These are phyloP conservation scores for Phoma sp. DNA, from an alignment of 2,329 filamentous ascomycete genomes.

Conservation along the genomic window DNA sequence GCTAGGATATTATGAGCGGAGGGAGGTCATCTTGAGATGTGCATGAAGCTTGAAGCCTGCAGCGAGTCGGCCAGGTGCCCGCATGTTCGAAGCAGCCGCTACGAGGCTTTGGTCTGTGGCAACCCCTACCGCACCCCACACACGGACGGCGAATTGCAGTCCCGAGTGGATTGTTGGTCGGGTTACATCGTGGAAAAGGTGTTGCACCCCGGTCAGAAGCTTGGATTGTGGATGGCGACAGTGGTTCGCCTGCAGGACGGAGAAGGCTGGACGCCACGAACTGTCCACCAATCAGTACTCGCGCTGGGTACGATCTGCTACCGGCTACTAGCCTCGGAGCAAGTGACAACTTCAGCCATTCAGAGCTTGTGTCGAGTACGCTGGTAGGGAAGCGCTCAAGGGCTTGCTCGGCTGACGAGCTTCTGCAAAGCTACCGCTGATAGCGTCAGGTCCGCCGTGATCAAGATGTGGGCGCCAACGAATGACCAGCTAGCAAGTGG, in stretches of 20 bases:
- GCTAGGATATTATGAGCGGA: constrained; percentile 43
- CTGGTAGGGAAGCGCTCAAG: constrained; percentile 29
- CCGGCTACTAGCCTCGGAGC: constrained; percentile 46
- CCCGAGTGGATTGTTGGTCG: constrained; percentile 36
- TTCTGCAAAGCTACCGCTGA: constrained; percentile 38
- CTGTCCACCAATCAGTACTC: constrained; percentile 36
- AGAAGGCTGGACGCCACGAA: constrained; percentile 44
- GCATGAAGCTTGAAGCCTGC: constrained; percentile 40
- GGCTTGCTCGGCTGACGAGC: constrained; percentile 34
- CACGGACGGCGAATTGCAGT: constrained; percentile 43
- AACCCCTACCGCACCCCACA: constrained; percentile 46
- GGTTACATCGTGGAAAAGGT: constrained; percentile 47
- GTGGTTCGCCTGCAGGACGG: constrained; percentile 43
- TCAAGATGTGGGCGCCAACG: constrained; percentile 21
- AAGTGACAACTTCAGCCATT: constrained; percentile 38
- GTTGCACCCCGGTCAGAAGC: constrained; percentile 33
- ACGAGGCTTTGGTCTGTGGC: constrained; percentile 46
- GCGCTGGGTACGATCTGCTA: constrained; percentile 38
- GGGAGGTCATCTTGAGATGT: constrained; percentile 41
- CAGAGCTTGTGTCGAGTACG: constrained; percentile 27
- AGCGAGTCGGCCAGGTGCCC: constrained; percentile 42
- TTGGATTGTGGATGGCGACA: constrained; percentile 37
- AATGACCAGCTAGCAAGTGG: constrained; percentile 29
- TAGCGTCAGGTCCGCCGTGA: constrained; percentile 35
- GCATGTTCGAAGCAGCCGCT: constrained; percentile 44